Evolutionary conservation across 345 rosid species (phyloP).

Genomic region (Conringia planisiliqua): DNA sequence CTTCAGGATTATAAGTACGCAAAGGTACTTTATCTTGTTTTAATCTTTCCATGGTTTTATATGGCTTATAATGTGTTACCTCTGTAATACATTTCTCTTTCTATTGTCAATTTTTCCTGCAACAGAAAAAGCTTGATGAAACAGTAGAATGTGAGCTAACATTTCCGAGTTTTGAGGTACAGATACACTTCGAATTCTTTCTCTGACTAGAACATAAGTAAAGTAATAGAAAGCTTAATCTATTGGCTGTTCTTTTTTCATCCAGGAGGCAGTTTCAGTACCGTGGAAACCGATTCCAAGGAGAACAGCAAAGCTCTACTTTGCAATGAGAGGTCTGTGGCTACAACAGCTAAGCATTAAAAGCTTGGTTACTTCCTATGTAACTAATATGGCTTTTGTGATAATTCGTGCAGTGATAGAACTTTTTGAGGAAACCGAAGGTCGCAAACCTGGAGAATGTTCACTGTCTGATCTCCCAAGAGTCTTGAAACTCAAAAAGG

Average conservation of each 20-base stretch:
- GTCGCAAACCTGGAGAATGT: constrained; percentile 52
- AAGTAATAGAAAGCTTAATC: neutral
- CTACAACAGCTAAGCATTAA: neutral
- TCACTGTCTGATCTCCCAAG: constrained; percentile 55
- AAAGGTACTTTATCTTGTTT: neutral
- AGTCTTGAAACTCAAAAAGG: constrained; percentile 54
- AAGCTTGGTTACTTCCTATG: neutral
- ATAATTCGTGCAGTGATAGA: constrained; percentile 54
- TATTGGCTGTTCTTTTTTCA: neutral
- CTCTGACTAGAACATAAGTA: neutral
- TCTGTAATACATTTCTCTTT: neutral
- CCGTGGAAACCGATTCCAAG: constrained; percentile 78
- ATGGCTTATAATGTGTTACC: neutral
- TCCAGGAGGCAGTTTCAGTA: constrained; percentile 72
- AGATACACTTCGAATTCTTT: neutral
- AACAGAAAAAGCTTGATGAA: constrained; percentile 68
- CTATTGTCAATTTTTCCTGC: neutral
- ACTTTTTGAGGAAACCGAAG: constrained; percentile 65
- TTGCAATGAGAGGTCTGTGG: constrained; percentile 72
- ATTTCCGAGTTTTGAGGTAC: constrained; percentile 87
- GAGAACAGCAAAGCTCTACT: constrained; percentile 77
- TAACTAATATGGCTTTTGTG: neutral
- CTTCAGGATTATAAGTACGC: constrained; percentile 60
- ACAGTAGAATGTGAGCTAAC: constrained; percentile 52
- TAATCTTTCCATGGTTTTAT: neutral